Evolutionary conservation across 106 monocot species (phyloP).

Genomic region (Dendrobium catenatum): DNA sequence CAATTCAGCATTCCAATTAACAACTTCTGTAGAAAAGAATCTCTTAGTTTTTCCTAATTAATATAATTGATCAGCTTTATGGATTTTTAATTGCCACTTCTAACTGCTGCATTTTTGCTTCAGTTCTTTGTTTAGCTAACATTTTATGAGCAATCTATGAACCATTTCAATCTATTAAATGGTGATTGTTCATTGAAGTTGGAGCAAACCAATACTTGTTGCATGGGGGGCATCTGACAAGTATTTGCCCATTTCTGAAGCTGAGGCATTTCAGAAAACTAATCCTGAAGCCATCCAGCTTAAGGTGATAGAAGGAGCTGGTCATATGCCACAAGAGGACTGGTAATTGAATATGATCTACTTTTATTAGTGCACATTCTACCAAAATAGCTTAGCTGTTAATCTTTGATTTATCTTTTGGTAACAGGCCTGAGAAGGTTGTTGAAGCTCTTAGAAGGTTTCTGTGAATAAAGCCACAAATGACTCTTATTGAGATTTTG

Average conservation of each 20-base stretch:
- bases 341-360: slow-evolving; percentile 38
- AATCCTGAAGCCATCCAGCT: slow-evolving; percentile 55
- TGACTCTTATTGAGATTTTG: neutral
- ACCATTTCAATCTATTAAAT: neutral
- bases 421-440: slow-evolving; percentile 88
- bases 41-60: too few relatives aligned
- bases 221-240: slow-evolving; percentile 68
- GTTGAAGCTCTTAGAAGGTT: slow-evolving; percentile 64
- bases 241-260: slow-evolving; percentile 38
- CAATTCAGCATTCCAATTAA: too few relatives aligned
- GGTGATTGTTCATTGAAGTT: slow-evolving; percentile 20
- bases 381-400: neutral
- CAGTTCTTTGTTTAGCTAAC: too few relatives aligned
- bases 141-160: too few relatives aligned
- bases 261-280: slow-evolving; percentile 64
- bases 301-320: slow-evolving; percentile 81
- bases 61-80: too few relatives aligned
- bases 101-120: too few relatives aligned
- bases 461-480: slow-evolving; percentile 25
- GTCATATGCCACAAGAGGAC: slow-evolving; percentile 99
- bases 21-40: too few relatives aligned
- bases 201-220: slow-evolving; percentile 52
- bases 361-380: neutral
- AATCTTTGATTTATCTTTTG: slow-evolving; percentile 4
- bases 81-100: too few relatives aligned